Base-by-base conservation (phyloP, 768 basidiomycete genomes). In the Astraeus odoratus region DNA sequence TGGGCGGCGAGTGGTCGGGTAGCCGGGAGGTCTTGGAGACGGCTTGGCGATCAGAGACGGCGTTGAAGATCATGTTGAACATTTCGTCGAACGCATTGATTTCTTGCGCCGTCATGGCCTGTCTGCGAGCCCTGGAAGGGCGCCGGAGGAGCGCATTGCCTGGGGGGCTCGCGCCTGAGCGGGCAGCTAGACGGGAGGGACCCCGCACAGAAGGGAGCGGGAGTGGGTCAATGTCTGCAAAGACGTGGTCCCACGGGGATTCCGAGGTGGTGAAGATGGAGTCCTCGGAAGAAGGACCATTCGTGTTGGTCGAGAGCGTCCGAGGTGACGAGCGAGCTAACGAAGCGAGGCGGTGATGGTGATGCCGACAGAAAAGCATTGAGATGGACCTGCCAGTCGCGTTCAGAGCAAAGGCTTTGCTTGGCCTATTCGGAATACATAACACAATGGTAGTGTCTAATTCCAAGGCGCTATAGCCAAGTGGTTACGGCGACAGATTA, bases 101-200 rank as follows among this genome's bases (percentile, higher is more conserved):
- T 65, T 89, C 87, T 36, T 74, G 73, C 0, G 78, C 78, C 0
- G 84, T 85, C 74, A 87, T 78, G 16, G 77, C 67, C 50, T 83
- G 80, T 22, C 71, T 72, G 30, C 72, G 70, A 6, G 55, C 50
- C 7, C 44, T 33, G 29, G 44, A 27, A 50, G 47, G 41, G n/a
- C 53, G 54, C 25, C 44, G 52, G 1, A 55, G 1, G 26, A 54
- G 29, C 18, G 39, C 12, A 26, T 19, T 16, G 46, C 15, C 40
- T 13, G 40, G 19, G 18, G 42, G 36, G n/a, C 34, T 42, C 44
- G n/a, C 45, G 45, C 36, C 22, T 22, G 23, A 34, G 18, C 31
- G 29, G n/a, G 36, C 46, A 38, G 51, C 49, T 20, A 52, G 33
- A 34, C 48, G 46, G 38, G 56, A 46, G 3, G 54, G 41, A 19